Percentiles rank a stretch among this genome's conserved stretches.
These are phyloP conservation scores for Lotus japonicus DNA, from an alignment of 306 rosid genomes.

Conservation along the genomic window DNA sequence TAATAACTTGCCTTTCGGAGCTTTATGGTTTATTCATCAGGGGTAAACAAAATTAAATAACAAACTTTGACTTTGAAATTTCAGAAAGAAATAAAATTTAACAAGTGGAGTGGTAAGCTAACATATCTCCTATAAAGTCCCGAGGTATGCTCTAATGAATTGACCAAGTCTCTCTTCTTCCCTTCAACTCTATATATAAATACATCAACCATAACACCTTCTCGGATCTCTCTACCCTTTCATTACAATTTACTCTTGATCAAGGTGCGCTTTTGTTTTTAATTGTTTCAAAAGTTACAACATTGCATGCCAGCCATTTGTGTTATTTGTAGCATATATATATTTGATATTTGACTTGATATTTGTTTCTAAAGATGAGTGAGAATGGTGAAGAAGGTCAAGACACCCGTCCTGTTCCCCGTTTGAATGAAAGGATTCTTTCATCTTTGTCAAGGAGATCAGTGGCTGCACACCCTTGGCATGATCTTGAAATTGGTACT, in stretches of 20 bases:
- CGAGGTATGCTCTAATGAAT: constrained; percentile 17
- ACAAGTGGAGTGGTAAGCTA: constrained; percentile 24
- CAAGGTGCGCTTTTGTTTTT: constrained; percentile 20
- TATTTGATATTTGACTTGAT: not conserved
- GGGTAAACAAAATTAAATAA: not conserved
- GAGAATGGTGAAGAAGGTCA: constrained; percentile 16
- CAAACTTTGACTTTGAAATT: not conserved
- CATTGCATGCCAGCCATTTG: not conserved
- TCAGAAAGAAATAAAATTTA: not conserved
- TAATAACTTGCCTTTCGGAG: too few species aligned
- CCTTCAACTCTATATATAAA: constrained; percentile 7
- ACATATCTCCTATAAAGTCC: not conserved
- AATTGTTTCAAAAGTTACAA: not conserved
- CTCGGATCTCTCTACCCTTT: not conserved
- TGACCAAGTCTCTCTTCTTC: constrained; percentile 31
- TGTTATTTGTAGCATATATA: not conserved
- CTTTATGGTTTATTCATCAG: too few species aligned
- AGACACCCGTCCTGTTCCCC: constrained; percentile 40
- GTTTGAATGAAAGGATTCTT: constrained; percentile 89
- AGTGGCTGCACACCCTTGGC: constrained; percentile 98
- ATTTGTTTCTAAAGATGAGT: constrained; percentile 39
- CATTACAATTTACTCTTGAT: not conserved
- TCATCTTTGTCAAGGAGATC: constrained; percentile 86
- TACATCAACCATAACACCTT: not conserved
- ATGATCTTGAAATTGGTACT: constrained; percentile 70